Conservation (phyloP, 2,329 filamentous ascomycete species). For the Sclerotinia minor region DNA sequence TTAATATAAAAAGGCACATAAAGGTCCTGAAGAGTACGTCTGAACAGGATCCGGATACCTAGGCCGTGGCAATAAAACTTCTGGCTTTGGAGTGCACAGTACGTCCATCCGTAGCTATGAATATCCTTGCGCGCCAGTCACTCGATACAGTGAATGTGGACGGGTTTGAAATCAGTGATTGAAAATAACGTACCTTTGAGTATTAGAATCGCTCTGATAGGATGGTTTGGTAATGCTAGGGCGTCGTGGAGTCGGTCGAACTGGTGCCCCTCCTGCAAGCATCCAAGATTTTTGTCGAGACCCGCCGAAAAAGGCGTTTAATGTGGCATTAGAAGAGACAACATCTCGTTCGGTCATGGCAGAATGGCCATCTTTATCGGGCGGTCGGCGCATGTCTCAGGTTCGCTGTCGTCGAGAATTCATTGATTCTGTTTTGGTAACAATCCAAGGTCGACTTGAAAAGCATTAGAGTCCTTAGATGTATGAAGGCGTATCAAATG, state of each 20-base stretch:
- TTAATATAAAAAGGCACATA: neutral
- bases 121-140: neutral
- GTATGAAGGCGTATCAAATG: neutral
- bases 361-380: conserved; percentile 37
- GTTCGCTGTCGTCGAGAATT: conserved; percentile 23
- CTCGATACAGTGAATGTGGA: neutral
- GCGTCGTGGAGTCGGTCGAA: conserved; percentile 39
- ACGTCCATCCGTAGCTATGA: neutral
- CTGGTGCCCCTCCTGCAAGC: conserved; percentile 33
- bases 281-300: conserved; percentile 43
- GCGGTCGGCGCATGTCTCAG: conserved; percentile 40
- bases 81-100: neutral
- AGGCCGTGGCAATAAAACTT: neutral
- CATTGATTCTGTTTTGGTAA: conserved; percentile 29
- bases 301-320: conserved; percentile 42
- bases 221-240: conserved; percentile 31
- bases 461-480: conserved; percentile 2
- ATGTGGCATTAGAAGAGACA: conserved; percentile 41
- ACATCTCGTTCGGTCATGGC: conserved; percentile 38
- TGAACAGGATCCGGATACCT: neutral
- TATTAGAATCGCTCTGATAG: conserved; percentile 24
- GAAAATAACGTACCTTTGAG: conserved; percentile 29
- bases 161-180: neutral
- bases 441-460: conserved; percentile 24
- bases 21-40: neutral